Percentiles rank a stretch among this genome's conserved stretches.
phyloP scores from a whole-genome alignment of 2,329 filamentous ascomycete species.

The Fusarium illudens region DNA sequence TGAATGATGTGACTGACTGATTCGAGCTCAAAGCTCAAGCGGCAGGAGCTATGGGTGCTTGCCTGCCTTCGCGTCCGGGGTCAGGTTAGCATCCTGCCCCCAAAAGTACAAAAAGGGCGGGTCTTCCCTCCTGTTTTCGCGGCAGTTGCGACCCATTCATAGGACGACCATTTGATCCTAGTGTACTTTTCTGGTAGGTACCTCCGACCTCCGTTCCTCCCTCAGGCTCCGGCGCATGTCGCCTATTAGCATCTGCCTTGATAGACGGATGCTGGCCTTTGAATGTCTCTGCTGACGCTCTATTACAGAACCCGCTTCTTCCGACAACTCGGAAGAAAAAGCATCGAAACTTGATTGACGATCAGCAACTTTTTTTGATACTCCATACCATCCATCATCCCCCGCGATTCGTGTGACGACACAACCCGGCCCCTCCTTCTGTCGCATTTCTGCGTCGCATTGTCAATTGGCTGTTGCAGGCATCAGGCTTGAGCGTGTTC shows the following conservation, averaged over 20 bases:
- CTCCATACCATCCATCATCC: neutral
- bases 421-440: slow-evolving; percentile 11
- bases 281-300: neutral
- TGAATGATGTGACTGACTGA: slow-evolving; percentile 33
- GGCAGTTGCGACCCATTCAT: slow-evolving; percentile 38
- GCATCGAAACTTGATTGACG: neutral
- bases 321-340: neutral
- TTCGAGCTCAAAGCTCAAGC: neutral
- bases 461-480: slow-evolving; percentile 10
- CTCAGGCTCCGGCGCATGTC: neutral
- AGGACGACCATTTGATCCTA: slow-evolving; percentile 28
- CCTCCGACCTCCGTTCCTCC: neutral
- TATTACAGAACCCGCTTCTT: neutral
- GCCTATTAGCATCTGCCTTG: too few species aligned
- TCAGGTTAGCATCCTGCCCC: neutral
- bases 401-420: slow-evolving; percentile 30
- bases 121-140: slow-evolving; percentile 41
- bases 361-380: neutral
- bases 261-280: too few species aligned
- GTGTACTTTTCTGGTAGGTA: slow-evolving; percentile 33
- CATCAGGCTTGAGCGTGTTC: slow-evolving; percentile 5
- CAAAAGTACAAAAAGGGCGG: slow-evolving; percentile 47
- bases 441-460: slow-evolving; percentile 17
- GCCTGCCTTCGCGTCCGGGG: neutral
- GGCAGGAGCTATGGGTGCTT: neutral